Base-by-base conservation (phyloP, 2,329 filamentous ascomycete species). In the Dothideomycetes sp. region DNA sequence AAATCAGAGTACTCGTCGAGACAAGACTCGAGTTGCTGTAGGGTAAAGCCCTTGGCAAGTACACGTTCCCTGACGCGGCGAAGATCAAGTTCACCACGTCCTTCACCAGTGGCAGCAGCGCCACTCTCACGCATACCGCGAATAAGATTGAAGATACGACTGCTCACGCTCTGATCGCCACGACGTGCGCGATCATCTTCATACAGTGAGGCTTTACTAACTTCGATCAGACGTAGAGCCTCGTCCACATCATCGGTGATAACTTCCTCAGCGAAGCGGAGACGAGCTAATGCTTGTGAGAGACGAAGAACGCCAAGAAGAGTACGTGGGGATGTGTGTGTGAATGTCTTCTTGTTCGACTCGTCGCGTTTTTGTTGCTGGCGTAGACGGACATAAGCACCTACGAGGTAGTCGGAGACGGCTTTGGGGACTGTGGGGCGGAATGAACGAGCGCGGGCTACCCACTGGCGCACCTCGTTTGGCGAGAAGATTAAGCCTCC, bases 391-490 rank as follows among this genome's bases (percentile, higher is more conserved):
- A 98, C 91, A 58, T 98, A 98, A 0, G 89, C 93, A 59, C 89
- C 91, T 41, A 94, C 84, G 70, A 98, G 86, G 68, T 98, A 98
- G 59, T 98, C 91, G 0, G 85, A 88, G 3, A 95, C 85, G 5
- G 74, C 71, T 54, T 81, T 82, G 1, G 89, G 86, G 4, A 98
- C 84, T 0, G 80, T 78, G 6, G 91, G 91, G 10, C 89, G 80
- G 74, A 80, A 95, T 12, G 82, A 85, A 39, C 91, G 82, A 2
- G 91, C 91, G 57, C 89, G 84, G 9, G 91, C 89, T 45, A 98
- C 84, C 69, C 94, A 98, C 52, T 94, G 87, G 42, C 91, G 84
- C 36, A 98, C 89, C 64, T 98, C 91, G 50, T 88, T 78, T 0
- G 91, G 91, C 2, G 80, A 80, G 65, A 98, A 95, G 51, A 95